phyloP scores from a whole-genome alignment of 2,329 filamentous ascomycete species.

The Daldinia sp. region DNA sequence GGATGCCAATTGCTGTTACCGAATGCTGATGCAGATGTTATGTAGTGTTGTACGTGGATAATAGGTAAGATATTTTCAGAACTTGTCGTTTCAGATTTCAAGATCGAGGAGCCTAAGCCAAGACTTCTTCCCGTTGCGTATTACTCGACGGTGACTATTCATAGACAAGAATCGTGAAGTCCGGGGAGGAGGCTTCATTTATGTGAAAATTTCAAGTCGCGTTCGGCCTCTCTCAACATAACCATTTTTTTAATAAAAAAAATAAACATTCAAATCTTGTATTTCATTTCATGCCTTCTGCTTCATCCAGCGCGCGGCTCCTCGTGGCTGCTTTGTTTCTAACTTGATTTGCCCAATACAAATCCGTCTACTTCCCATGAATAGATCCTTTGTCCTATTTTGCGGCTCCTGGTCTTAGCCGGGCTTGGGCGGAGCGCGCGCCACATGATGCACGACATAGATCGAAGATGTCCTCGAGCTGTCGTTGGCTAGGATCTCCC shows the following conservation, averaged over 20 bases:
- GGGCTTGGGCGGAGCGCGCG: slow-evolving; percentile 38
- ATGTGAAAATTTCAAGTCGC: slow-evolving; percentile 12
- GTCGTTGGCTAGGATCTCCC: slow-evolving; percentile 32
- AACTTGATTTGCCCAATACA: slow-evolving; percentile 34
- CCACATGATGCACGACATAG: slow-evolving; percentile 42
- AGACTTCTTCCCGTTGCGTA: slow-evolving; percentile 41
- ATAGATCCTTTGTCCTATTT: slow-evolving; percentile 16
- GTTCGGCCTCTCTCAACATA: slow-evolving; percentile 12
- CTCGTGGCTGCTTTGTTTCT: slow-evolving; percentile 36
- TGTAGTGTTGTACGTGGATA: slow-evolving; percentile 20
- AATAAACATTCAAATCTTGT: neutral
- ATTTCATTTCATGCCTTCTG: slow-evolving; percentile 15
- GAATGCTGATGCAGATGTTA: slow-evolving; percentile 8
- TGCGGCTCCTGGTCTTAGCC: slow-evolving; percentile 28
- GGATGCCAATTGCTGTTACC: neutral
- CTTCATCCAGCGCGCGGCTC: slow-evolving; percentile 47
- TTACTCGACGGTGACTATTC: slow-evolving; percentile 26
- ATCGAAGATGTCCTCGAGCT: slow-evolving; percentile 20
- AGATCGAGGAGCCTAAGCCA: slow-evolving; percentile 29
- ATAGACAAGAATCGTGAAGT: slow-evolving; percentile 17
- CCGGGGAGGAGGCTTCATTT: slow-evolving; percentile 28
- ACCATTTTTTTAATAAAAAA: too few relatives aligned
- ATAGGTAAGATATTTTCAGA: slow-evolving; percentile 22
- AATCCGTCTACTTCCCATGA: slow-evolving; percentile 32
- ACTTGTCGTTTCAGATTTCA: slow-evolving; percentile 34